A percentile compares a stretch with the other conserved stretches of the same genome.
phyloP scores from a whole-genome alignment of 2,329 filamentous ascomycete species.

The Aspergillus japonicus region DNA sequence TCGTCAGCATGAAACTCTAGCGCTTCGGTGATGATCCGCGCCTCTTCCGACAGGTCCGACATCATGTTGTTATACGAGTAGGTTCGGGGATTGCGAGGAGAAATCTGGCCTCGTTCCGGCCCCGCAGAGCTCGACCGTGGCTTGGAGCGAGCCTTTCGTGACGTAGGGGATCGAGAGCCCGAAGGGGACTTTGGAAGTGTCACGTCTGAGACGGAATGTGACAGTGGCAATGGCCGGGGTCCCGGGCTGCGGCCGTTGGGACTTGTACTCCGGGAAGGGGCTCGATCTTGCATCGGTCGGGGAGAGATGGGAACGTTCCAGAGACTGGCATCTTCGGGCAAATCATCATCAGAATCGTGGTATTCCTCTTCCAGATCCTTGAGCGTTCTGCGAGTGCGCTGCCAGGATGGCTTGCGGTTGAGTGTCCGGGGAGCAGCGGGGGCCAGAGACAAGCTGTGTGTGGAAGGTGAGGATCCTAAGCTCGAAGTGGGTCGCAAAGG shows the following conservation, averaged over 20 bases:
- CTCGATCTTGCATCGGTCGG: conserved; percentile 41
- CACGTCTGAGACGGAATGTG: conserved; percentile 36
- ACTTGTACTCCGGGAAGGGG: conserved; percentile 41
- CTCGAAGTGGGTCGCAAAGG: conserved; percentile 28
- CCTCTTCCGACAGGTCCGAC: conserved; percentile 59
- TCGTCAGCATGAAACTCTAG: conserved; percentile 59
- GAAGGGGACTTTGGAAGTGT: conserved; percentile 25
- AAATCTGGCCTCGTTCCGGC: conserved; percentile 43
- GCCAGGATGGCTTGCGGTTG: conserved; percentile 41
- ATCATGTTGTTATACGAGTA: conserved; percentile 61
- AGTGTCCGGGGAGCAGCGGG: conserved; percentile 23
- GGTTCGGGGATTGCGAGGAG: conserved; percentile 46
- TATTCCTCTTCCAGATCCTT: conserved; percentile 52
- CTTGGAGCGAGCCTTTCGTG: conserved; percentile 30
- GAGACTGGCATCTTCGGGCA: conserved; percentile 51
- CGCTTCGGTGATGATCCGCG: conserved; percentile 58
- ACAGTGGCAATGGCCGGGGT: conserved; percentile 44
- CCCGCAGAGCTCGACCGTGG: conserved; percentile 41
- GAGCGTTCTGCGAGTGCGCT: conserved; percentile 47
- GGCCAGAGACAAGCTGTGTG: conserved; percentile 28
- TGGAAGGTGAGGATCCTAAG: conserved; percentile 26
- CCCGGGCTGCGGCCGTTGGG: conserved; percentile 43
- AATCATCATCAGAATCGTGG: conserved; percentile 51
- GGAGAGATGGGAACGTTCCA: conserved; percentile 54
- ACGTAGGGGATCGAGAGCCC: conserved; percentile 26